A percentile compares a stretch with the other conserved stretches of the same genome.
phyloP scores from a whole-genome alignment of 306 rosid genomes.

The Inga oerstediana region DNA sequence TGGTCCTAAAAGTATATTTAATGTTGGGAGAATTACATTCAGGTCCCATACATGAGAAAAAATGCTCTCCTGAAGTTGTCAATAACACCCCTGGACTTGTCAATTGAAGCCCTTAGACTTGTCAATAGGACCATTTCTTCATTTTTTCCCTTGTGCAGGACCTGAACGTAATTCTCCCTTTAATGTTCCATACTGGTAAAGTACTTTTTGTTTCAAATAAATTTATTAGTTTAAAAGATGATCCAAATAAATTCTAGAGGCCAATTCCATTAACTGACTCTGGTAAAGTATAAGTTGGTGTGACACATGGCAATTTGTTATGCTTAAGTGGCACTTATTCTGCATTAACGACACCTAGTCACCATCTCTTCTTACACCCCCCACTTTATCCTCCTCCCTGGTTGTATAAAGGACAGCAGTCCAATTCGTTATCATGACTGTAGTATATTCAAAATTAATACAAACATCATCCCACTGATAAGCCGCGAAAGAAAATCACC shows the following conservation, averaged over 20 bases:
- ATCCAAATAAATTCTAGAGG: not conserved
- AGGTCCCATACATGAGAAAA: too few species aligned
- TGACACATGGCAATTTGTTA: not conserved
- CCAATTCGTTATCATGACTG: constrained; percentile 19
- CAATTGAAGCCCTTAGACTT: too few species aligned
- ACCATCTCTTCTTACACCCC: not conserved
- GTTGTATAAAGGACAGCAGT: constrained; percentile 9
- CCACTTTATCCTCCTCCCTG: not conserved
- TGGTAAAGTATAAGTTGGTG: not conserved
- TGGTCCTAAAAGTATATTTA: not conserved
- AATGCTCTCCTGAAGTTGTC: too few species aligned
- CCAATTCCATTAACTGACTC: not conserved
- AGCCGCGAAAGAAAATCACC: constrained; percentile 51
- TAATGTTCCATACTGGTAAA: not conserved
- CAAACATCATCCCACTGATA: constrained; percentile 19
- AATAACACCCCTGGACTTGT: too few species aligned
- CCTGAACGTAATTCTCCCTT: too few species aligned
- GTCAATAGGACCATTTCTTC: too few species aligned
- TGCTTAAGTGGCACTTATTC: not conserved
- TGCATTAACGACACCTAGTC: not conserved
- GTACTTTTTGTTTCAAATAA: not conserved
- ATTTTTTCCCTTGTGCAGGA: too few species aligned
- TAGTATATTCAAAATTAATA: constrained; percentile 26
- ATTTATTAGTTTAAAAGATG: not conserved
- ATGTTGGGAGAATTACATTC: not conserved